phyloP scores from a whole-genome alignment of 176 grass and related monocot species.

The Pontederia paniculata region DNA sequence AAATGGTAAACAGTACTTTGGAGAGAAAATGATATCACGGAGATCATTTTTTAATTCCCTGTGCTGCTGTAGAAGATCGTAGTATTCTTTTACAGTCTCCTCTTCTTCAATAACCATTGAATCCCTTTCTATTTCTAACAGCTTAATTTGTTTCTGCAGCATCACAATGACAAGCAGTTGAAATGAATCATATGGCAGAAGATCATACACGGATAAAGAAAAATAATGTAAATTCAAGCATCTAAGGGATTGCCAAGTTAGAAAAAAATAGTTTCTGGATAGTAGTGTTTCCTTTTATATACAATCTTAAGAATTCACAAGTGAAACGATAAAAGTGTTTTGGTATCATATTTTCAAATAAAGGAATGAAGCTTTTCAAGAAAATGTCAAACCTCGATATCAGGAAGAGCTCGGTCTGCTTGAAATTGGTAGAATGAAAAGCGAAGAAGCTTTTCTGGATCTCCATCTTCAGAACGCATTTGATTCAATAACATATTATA shows the following conservation, averaged over 20 bases:
- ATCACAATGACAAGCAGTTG: neutral
- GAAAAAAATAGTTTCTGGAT: too few species aligned
- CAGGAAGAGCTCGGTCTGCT: constrained; percentile 66
- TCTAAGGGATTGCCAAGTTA: too few species aligned
- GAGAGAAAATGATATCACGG: constrained; percentile 56
- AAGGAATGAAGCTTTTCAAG: neutral
- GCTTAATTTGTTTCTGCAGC: constrained; percentile 77
- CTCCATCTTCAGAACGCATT: constrained; percentile 87
- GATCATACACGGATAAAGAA: neutral
- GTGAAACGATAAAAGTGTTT: neutral
- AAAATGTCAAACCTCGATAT: constrained; percentile 64
- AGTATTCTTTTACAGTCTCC: constrained; percentile 79
- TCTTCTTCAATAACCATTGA: constrained; percentile 95
- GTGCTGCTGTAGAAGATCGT: constrained; percentile 75
- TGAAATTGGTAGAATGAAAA: constrained; percentile 97
- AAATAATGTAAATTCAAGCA: too few species aligned
- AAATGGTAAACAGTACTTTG: constrained; percentile 82
- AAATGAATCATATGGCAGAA: neutral
- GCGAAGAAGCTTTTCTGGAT: constrained; percentile 89
- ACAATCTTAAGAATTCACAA: neutral
- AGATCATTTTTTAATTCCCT: constrained; percentile 69
- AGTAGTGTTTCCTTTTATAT: neutral
- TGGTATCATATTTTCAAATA: neutral
- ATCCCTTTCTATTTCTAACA: constrained; percentile 72
- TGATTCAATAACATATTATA: constrained; percentile 99